Conservation (phyloP, 352 stramenopile species). For the Pythium volutum region DNA sequence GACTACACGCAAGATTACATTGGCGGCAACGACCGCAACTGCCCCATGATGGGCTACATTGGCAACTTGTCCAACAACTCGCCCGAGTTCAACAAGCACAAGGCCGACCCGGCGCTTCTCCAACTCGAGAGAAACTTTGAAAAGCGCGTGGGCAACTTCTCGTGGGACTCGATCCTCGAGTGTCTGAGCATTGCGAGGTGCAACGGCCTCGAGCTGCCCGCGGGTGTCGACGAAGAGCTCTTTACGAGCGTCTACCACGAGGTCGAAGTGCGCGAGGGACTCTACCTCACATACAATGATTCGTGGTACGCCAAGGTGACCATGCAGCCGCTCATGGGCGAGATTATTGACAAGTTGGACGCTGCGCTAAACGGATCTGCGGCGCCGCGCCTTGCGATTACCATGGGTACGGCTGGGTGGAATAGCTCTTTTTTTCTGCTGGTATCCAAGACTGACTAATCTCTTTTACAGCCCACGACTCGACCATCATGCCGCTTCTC, state of each 20-base stretch:
- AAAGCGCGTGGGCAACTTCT: constrained; percentile 71
- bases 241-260: constrained; percentile 79
- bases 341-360: constrained; percentile 68
- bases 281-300: constrained; percentile 75
- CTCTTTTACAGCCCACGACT: constrained; percentile 58
- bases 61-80: constrained; percentile 58
- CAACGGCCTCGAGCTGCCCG: constrained; percentile 65
- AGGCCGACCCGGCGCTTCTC: constrained; percentile 40
- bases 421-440: background rate
- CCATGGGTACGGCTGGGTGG: constrained; percentile 51
- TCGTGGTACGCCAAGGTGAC: constrained; percentile 80
- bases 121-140: constrained; percentile 59
- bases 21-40: constrained; percentile 74
- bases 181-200: constrained; percentile 80
- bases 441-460: no score
- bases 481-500: constrained; percentile 84
- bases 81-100: constrained; percentile 49
- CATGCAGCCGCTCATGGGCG: constrained; percentile 79
- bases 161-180: constrained; percentile 74
- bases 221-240: constrained; percentile 60
- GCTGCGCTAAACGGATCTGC: constrained; percentile 37
- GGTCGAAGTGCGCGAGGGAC: constrained; percentile 57
- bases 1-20: constrained; percentile 82
- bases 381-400: constrained; percentile 65
- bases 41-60: constrained; percentile 71